Percentiles rank a stretch among this genome's conserved stretches.
Conservation (phyloP, 2,329 filamentous ascomycete species). For the Fusarium lateritium region DNA sequence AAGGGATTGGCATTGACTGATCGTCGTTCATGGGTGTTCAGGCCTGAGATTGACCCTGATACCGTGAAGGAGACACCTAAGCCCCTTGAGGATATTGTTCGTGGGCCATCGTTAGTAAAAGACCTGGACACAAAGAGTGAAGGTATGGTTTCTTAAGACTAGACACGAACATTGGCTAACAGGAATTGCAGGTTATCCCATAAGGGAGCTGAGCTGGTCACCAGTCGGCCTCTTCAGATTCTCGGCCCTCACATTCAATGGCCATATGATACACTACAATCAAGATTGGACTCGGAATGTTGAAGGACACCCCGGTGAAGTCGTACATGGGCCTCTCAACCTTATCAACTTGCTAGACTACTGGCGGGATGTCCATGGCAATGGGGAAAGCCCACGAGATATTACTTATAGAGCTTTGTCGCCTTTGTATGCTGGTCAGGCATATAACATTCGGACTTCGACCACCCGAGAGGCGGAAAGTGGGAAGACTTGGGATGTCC, state of each 20-base stretch:
- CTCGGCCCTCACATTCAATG: conserved; percentile 88
- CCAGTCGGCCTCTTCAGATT: conserved; percentile 79
- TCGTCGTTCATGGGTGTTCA: conserved; percentile 66
- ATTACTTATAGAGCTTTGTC: conserved; percentile 78
- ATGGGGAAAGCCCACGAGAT: conserved; percentile 50
- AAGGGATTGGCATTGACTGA: conserved; percentile 68
- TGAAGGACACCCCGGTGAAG: conserved; percentile 78
- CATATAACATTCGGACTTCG: conserved; percentile 72
- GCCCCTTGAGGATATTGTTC: conserved; percentile 30
- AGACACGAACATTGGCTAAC: not conserved
- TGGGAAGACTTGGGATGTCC: conserved; percentile 59
- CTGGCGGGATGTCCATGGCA: conserved; percentile 66
- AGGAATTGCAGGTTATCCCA: conserved; percentile 33
- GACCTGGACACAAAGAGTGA: conserved; percentile 40
- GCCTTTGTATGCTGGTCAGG: conserved; percentile 78
- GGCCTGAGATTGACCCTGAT: conserved; percentile 52
- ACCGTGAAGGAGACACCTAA: conserved; percentile 36
- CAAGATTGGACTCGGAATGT: conserved; percentile 73
- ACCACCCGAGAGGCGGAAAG: conserved; percentile 55
- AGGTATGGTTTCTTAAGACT: conserved; percentile 1
- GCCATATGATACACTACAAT: conserved; percentile 88
- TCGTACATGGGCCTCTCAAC: conserved; percentile 87
- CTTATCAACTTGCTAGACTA: conserved; percentile 81
- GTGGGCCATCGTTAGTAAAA: conserved; percentile 46
- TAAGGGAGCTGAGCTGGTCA: conserved; percentile 60